phyloP scores from a whole-genome alignment of 1,284 basidiomycete genomes.

The Malassezia brasiliensis region DNA sequence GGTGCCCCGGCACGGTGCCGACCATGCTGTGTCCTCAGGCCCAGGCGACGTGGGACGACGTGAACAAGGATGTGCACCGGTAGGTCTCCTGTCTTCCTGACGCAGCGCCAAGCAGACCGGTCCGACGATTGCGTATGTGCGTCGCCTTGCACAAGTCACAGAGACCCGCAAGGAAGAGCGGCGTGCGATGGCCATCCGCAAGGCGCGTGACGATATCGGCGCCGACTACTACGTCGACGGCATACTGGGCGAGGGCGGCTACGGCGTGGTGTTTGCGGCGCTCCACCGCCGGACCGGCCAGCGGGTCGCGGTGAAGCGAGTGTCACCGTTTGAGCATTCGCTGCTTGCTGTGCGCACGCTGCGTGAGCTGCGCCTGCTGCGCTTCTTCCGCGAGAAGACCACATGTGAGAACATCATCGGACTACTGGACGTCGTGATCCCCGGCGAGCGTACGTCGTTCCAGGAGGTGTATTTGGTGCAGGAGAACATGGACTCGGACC shows the following conservation, averaged over 20 bases:
- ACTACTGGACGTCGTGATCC: conserved; percentile 31
- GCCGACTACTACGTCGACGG: conserved; percentile 46
- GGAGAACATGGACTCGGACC: conserved; percentile 75
- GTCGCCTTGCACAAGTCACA: conserved; percentile 10
- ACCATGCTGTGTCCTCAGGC: neutral
- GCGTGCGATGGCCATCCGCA: conserved; percentile 6
- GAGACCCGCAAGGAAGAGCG: conserved; percentile 16
- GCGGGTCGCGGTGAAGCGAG: conserved; percentile 24
- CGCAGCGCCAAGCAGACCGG: neutral
- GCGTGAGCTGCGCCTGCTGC: conserved; percentile 20
- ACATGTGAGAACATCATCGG: conserved; percentile 24
- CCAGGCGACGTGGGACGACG: neutral
- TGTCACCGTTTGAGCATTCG: conserved; percentile 17
- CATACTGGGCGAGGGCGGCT: conserved; percentile 51
- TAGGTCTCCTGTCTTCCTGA: neutral
- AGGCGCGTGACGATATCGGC: conserved; percentile 28
- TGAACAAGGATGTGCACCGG: conserved; percentile 1
- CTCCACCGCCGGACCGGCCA: conserved; percentile 47
- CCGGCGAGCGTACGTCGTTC: conserved; percentile 21
- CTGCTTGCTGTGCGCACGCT: conserved; percentile 21
- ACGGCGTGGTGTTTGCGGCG: conserved; percentile 50
- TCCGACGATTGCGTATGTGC: conserved; percentile 6
- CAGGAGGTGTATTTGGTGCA: conserved; percentile 50
- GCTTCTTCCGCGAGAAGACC: conserved; percentile 17
- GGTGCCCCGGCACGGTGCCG: neutral